Conservation (phyloP, 23 red algal genomes). For the Gracilariopsis chorda region DNA sequence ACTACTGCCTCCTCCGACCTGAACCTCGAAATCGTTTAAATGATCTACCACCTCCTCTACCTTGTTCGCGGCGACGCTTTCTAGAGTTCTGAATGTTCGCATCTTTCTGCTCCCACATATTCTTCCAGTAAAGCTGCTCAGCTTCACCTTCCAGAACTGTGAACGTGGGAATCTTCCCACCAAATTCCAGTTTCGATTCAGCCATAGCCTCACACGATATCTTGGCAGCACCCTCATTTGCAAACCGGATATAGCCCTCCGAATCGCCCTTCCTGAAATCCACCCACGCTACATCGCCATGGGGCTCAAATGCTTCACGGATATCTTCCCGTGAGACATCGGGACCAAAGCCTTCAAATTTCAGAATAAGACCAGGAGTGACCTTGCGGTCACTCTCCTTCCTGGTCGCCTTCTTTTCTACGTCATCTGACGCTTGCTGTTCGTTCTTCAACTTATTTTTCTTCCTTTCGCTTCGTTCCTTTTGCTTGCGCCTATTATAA, state of each 20-base stretch:
- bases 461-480: background rate
- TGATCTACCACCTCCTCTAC: conserved; percentile 26
- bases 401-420: background rate
- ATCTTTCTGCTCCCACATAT: conserved; percentile 55
- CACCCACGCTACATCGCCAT: conserved; percentile 83
- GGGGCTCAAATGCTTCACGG: conserved; percentile 55
- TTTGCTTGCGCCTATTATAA: background rate
- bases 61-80: conserved; percentile 44
- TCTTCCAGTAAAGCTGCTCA: conserved; percentile 51
- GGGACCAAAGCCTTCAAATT: conserved; percentile 64
- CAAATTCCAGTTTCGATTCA: conserved; percentile 20
- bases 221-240: conserved; percentile 52
- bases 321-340: conserved; percentile 82
- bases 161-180: conserved; percentile 58
- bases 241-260: conserved; percentile 76
- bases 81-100: background rate
- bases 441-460: background rate
- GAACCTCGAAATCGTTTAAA: background rate
- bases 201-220: conserved; percentile 17
- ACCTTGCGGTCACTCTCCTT: conserved; percentile 22
- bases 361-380: conserved; percentile 74
- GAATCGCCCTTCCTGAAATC: conserved; percentile 63
- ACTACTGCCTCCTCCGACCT: conserved; percentile 1
- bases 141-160: conserved; percentile 60
- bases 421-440: background rate